A percentile compares a stretch with the other conserved stretches of the same genome.
Evolutionary conservation across 148 eudicot genomes (phyloP).

Genomic region (Rhododendron williamsianum): DNA sequence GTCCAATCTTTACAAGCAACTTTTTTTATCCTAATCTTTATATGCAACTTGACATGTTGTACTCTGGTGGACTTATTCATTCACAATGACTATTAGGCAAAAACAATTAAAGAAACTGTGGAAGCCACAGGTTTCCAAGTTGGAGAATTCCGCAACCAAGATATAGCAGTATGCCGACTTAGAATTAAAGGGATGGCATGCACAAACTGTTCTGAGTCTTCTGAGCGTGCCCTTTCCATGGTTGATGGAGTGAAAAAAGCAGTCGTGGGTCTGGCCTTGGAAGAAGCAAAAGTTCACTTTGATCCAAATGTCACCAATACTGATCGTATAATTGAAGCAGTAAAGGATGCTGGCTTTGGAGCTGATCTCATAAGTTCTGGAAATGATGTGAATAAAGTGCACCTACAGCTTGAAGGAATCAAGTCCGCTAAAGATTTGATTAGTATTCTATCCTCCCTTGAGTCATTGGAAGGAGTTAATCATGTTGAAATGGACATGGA

Average conservation of each 20-base stretch:
- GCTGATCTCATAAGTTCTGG: conserved; percentile 80
- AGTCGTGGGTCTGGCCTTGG: conserved; percentile 88
- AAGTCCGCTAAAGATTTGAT: conserved; percentile 43
- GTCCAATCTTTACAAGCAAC: not conserved
- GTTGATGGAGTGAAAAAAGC: conserved; percentile 83
- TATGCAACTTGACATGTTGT: not conserved
- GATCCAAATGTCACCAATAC: conserved; percentile 63
- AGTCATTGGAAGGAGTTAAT: conserved; percentile 61
- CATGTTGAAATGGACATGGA: conserved; percentile 61
- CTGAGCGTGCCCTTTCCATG: conserved; percentile 69
- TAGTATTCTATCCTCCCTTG: conserved; percentile 46
- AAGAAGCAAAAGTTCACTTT: conserved; percentile 94
- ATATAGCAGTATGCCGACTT: conserved; percentile 67
- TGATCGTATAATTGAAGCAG: conserved; percentile 52
- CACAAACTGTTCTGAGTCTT: conserved; percentile 92
- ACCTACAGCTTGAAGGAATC: conserved; percentile 64
- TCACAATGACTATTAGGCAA: conserved; percentile 36
- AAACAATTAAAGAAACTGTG: conserved; percentile 66
- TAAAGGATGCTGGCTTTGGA: conserved; percentile 88
- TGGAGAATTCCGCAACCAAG: conserved; percentile 64
- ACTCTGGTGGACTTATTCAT: not conserved
- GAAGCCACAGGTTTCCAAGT: conserved; percentile 81
- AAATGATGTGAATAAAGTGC: conserved; percentile 64
- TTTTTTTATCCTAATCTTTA: not conserved
- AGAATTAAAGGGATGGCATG: conserved; percentile 93